Base-by-base conservation (phyloP, 345 rosid genomes). In the Erodium maritimum region DNA sequence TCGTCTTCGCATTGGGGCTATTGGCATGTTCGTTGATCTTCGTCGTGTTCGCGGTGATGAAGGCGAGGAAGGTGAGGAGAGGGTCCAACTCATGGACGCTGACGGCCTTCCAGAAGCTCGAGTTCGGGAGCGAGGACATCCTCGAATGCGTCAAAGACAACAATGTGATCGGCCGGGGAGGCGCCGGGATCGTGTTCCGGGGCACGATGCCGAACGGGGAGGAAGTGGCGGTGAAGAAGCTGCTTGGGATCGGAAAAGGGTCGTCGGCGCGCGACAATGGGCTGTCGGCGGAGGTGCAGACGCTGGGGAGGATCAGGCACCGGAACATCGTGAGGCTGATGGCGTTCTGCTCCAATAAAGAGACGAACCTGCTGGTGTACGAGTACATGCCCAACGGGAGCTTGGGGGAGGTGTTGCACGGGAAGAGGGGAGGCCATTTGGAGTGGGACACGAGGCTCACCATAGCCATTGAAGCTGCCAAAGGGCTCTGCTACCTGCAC, bases 361-460 rank as follows among this genome's bases (percentile, higher is more conserved):
- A 77, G 24, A 69, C 75, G 18, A 85, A 85, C 63, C 76, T 85
- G 21, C 73, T 85, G 21, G 80, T 85, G 1, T 85, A 82, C 13
- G 88, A 80, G 79, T 80, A n/a, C n/a, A 85, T 85, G 88, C 71
- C 74, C 25, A 69, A 85, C 23, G 93, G 88, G 22, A 85, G 93
- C 73, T 61, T 85, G 7, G 93, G 93, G 0, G 93, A 80, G 62
- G 80, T 72, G 0, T 58, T 85, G 17, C 88, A 80, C 18, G 84
- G 88, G 25, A 82, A 82, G 66, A 80, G 76, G 23, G 86, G 86
- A 5, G 70, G 70, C 1, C 73, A 67, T 56, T 61, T 85, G 3
- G 71, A 77, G 19, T 85, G 88, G 93, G 81, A 74, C 11, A 59
- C 67, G 64, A 80, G 93, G 76, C 67, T 77, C 66, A 80, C 77